Conservation (phyloP, 805 yeast species). For the Cyberlindnera bimundalis region DNA sequence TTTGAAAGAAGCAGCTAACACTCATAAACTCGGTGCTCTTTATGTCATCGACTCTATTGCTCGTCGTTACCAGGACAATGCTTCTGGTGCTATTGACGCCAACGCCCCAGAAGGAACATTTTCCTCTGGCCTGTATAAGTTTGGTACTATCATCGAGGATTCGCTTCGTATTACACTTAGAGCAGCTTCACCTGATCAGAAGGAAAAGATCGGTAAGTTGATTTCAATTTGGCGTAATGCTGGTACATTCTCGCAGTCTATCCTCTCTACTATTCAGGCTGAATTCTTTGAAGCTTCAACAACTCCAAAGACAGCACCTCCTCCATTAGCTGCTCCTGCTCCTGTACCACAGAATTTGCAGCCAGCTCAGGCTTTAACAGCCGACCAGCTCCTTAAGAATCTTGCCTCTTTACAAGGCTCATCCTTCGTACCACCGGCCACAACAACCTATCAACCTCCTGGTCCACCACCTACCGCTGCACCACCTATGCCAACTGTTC, state of each 20-base stretch:
- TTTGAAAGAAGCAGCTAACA: conserved; percentile 66
- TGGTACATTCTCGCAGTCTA: conserved; percentile 62
- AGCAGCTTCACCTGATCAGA: conserved; percentile 52
- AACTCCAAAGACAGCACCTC: conserved; percentile 58
- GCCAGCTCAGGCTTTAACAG: conserved; percentile 35
- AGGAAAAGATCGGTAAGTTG: conserved; percentile 74
- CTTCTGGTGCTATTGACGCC: conserved; percentile 47
- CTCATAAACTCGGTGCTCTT: conserved; percentile 87
- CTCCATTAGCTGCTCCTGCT: conserved; percentile 36
- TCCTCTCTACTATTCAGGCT: conserved; percentile 51
- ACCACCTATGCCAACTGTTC: neutral
- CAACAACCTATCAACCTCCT: neutral
- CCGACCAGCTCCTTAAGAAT: conserved; percentile 67
- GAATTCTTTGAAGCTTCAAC: conserved; percentile 55
- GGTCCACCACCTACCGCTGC: conserved; percentile 8
- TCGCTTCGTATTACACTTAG: conserved; percentile 61
- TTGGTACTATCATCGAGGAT: conserved; percentile 61
- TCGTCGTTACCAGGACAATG: conserved; percentile 77
- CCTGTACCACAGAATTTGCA: conserved; percentile 31
- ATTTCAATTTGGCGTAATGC: conserved; percentile 92
- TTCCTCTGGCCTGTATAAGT: conserved; percentile 66
- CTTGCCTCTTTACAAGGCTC: conserved; percentile 46
- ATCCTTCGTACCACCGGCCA: conserved; percentile 26
- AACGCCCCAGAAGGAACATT: conserved; percentile 64
- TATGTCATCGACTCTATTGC: conserved; percentile 92